phyloP scores from a whole-genome alignment of 805 yeast genomes.

The Metschnikowia noctiluminum region DNA sequence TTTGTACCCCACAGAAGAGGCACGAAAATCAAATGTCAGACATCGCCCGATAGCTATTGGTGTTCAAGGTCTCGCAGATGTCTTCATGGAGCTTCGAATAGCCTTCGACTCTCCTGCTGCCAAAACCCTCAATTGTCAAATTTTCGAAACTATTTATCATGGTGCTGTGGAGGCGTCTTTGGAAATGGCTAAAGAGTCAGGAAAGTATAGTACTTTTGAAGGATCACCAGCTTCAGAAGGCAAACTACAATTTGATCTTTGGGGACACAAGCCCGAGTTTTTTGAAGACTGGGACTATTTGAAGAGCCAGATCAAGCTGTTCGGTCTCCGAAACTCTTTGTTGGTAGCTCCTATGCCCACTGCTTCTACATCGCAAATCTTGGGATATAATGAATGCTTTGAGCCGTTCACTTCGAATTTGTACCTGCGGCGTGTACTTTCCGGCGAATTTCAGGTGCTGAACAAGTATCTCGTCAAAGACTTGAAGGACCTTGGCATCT shows the following conservation, averaged over 20 bases:
- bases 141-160: slow-evolving; percentile 94
- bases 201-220: slow-evolving; percentile 66
- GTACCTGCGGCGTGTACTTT: slow-evolving; percentile 82
- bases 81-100: slow-evolving; percentile 71
- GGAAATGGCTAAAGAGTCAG: slow-evolving; percentile 69
- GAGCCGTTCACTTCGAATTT: slow-evolving; percentile 95
- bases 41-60: slow-evolving; percentile 96
- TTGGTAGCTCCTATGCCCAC: slow-evolving; percentile 97
- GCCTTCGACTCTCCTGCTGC: slow-evolving; percentile 89
- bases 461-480: slow-evolving; percentile 84
- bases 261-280: slow-evolving; percentile 74
- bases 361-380: slow-evolving; percentile 93
- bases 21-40: slow-evolving; percentile 69
- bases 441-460: slow-evolving; percentile 93
- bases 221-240: slow-evolving; percentile 95
- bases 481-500: slow-evolving; percentile 73
- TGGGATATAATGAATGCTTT: slow-evolving; percentile 92
- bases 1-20: slow-evolving; percentile 77
- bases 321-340: slow-evolving; percentile 84
- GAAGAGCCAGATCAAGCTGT: slow-evolving; percentile 52
- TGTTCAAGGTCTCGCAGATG: slow-evolving; percentile 95
- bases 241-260: slow-evolving; percentile 77
- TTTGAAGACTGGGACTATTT: slow-evolving; percentile 80
- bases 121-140: slow-evolving; percentile 68
- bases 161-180: slow-evolving; percentile 85